Base-by-base conservation (phyloP, 164 flowering plant genomes). In the Tinospora cordifolia region DNA sequence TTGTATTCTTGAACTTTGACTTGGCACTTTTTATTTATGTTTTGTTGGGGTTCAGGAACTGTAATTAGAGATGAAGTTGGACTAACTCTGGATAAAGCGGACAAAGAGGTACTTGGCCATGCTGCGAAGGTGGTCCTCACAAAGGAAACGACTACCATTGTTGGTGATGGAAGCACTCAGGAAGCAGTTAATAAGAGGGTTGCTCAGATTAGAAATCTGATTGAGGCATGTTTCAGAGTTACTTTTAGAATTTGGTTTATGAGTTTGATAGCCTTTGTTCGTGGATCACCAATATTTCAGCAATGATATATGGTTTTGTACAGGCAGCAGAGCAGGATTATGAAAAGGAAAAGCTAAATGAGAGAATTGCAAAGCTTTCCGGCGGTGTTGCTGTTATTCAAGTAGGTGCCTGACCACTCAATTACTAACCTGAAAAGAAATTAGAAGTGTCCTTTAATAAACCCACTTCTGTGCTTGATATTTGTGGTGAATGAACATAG, bases 341-440 rank as follows among this genome's bases (percentile, higher is more conserved):
- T 72, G 99, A 95, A 68, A 92, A 79, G 79, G 99, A 92, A 67
- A 95, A 92, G 67, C 90, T 95, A 11, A 92, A 87, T 78, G 98
- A 95, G 75, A 87, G 99, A 79, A 90, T 95, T 74, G 99, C 99
- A 46, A 95, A 95, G 66, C 80, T 95, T 15, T 95, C 98, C 7
- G 99, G 99, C 70, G 98, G 99, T 72, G 98, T 95, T 75, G 99
- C 99, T 71, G 98, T 92, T 10, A 92, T 89, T 69, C 99, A 90
- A 88, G 97, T 88, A 71, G 69, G n/a, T n/a, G n/a, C n/a, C n/a
- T n/a, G n/a, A n/a, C n/a, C 8, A 3, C 34, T 49, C 26, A 24
- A 22, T 68, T 11, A 19, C 46, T 72, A 40, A 9, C 24, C 36
- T 71, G 34, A 22, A 41, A 12, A 24, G 15, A 58, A 70, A 51